phyloP scores from a whole-genome alignment of 2,329 filamentous ascomycete genomes.

The Cytospora chrysosperma region DNA sequence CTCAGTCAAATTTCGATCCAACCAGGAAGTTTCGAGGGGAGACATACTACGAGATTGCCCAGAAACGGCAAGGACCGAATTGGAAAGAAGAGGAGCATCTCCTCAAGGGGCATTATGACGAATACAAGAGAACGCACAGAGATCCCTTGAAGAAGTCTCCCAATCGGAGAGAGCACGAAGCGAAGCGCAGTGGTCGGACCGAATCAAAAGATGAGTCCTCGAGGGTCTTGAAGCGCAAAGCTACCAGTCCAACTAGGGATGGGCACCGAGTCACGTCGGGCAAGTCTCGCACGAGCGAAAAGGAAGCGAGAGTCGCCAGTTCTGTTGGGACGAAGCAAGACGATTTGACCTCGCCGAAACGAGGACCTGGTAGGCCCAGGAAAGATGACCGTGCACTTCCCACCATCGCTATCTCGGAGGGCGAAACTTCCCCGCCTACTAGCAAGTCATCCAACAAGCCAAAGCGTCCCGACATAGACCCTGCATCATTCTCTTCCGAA shows the following conservation, averaged over 20 bases:
- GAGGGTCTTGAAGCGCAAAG: slow-evolving; percentile 45
- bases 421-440: slow-evolving; percentile 50
- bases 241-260: slow-evolving; percentile 50
- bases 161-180: slow-evolving; percentile 40
- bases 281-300: slow-evolving; percentile 44
- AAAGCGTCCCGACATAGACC: slow-evolving; percentile 55
- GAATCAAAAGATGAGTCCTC: slow-evolving; percentile 46
- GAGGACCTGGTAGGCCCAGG: slow-evolving; percentile 52
- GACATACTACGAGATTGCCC: slow-evolving; percentile 84
- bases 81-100: slow-evolving; percentile 88
- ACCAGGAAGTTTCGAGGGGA: slow-evolving; percentile 73
- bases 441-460: slow-evolving; percentile 49
- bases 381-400: slow-evolving; percentile 53
- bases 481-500: slow-evolving; percentile 52
- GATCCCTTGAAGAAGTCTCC: slow-evolving; percentile 53
- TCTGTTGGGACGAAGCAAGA: slow-evolving; percentile 45
- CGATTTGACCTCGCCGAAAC: slow-evolving; percentile 48
- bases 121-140: slow-evolving; percentile 55
- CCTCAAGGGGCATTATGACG: slow-evolving; percentile 73
- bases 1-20: slow-evolving; percentile 78
- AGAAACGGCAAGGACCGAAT: slow-evolving; percentile 76
- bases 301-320: slow-evolving; percentile 48
- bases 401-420: slow-evolving; percentile 50
- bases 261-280: slow-evolving; percentile 40
- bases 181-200: slow-evolving; percentile 42